These are phyloP conservation scores for Phytophthora capsici DNA, from an alignment of 352 stramenopile genomes.

Conservation along the genomic window DNA sequence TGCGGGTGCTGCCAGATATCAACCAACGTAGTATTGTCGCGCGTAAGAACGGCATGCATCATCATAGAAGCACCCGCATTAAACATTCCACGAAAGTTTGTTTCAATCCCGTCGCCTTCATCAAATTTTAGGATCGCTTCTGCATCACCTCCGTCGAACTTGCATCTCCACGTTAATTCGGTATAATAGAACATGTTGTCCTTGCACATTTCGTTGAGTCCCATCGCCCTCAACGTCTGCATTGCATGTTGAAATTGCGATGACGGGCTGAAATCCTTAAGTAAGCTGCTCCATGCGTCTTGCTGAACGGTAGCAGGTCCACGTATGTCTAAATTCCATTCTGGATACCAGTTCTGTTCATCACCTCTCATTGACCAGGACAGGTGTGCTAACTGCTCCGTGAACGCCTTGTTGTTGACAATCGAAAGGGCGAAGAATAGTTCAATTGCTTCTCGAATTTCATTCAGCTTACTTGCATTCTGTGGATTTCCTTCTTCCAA, in stretches of 20 bases:
- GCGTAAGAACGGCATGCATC: not conserved
- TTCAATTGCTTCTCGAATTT: not conserved
- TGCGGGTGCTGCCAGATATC: not conserved
- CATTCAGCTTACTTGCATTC: not conserved
- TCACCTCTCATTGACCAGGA: no score
- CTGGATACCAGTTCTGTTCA: not conserved
- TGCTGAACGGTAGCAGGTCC: not conserved
- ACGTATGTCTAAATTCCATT: not conserved
- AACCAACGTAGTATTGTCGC: no score
- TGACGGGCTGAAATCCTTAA: not conserved
- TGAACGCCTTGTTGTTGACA: not conserved
- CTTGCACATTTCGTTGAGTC: not conserved
- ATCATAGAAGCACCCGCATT: not conserved
- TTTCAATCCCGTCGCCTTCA: not conserved
- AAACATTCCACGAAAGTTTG: not conserved
- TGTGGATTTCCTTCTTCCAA: not conserved
- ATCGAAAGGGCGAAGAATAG: not conserved
- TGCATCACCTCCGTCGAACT: no score
- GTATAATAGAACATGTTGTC: not conserved
- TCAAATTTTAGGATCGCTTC: not conserved
- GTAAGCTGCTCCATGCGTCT: not conserved
- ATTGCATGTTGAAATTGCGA: not conserved
- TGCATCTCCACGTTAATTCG: not conserved
- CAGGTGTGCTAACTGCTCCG: not conserved
- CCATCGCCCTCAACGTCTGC: not conserved